Evolutionary conservation across 371 early-diverging fungal species (phyloP).

Genomic region (Entomophthora muscae): DNA sequence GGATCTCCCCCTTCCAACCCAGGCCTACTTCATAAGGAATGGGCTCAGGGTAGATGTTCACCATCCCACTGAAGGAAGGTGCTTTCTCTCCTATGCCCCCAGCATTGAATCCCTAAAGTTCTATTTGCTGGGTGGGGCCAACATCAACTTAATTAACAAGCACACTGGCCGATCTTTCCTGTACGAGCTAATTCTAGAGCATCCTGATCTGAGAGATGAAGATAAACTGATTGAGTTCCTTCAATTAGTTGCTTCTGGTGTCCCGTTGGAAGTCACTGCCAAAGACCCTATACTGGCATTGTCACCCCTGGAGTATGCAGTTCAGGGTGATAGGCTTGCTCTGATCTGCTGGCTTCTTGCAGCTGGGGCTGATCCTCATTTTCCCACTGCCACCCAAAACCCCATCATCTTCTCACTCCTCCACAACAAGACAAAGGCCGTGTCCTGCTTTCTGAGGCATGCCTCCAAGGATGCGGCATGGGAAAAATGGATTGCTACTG

Average conservation of each 20-base stretch:
- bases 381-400: too few species aligned
- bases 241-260: not conserved
- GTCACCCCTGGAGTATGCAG: constrained; percentile 31
- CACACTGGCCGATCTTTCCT: not conserved
- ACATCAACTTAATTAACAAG: not conserved
- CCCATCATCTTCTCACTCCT: too few species aligned
- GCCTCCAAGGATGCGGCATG: too few species aligned
- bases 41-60: not conserved
- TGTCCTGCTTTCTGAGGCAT: too few species aligned
- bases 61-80: not conserved
- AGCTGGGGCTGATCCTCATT: constrained; percentile 21
- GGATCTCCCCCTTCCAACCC: not conserved
- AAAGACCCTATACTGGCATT: constrained; percentile 21
- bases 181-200: not conserved
- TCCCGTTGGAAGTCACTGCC: constrained; percentile 15
- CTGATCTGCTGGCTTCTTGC: constrained; percentile 20
- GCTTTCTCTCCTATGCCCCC: too few species aligned
- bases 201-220: not conserved
- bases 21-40: not conserved
- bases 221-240: too few species aligned
- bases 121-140: not conserved
- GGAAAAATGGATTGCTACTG: too few species aligned
- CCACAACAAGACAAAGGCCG: too few species aligned
- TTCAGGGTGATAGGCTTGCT: constrained; percentile 14
- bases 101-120: not conserved